phyloP scores from a whole-genome alignment of 163 green algal species.

The Chlamydomonas reinhardtii region DNA sequence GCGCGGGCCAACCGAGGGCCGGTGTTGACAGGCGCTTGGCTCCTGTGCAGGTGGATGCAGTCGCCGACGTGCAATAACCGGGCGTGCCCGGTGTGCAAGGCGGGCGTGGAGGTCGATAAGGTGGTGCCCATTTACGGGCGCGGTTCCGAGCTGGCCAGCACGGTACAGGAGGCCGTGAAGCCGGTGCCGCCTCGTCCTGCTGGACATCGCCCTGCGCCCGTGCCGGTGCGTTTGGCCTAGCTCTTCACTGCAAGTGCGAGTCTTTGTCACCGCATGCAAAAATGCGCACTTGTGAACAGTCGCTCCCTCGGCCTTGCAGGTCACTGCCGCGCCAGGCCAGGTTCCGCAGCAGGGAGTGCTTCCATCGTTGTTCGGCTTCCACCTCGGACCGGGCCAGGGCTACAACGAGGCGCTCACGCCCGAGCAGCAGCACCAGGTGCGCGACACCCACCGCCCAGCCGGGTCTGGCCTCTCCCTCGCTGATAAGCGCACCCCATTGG shows the following conservation, averaged over 20 bases:
- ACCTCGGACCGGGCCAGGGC: constrained; percentile 70
- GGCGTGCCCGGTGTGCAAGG: constrained; percentile 96
- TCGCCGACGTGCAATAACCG: constrained; percentile 71
- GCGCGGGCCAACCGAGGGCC: too few relatives aligned
- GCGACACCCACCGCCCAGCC: too few relatives aligned
- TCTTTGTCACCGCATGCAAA: background rate
- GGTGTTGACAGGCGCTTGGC: too few relatives aligned
- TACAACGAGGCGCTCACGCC: constrained; percentile 85
- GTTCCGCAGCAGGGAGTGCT: constrained; percentile 69
- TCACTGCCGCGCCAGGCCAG: constrained; percentile 44
- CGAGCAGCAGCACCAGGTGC: constrained; percentile 93
- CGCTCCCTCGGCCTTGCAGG: background rate
- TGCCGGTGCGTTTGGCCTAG: constrained; percentile 49
- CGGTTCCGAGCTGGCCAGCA: constrained; percentile 66
- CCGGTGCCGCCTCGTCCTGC: constrained; percentile 63
- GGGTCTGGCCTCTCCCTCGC: too few relatives aligned
- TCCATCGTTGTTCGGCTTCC: constrained; percentile 87
- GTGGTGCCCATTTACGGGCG: constrained; percentile 92
- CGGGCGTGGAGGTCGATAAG: constrained; percentile 88
- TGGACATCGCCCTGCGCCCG: constrained; percentile 76
- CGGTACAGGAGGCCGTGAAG: constrained; percentile 52
- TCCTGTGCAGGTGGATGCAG: constrained; percentile 84
- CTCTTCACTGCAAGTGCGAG: background rate
- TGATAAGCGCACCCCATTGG: too few relatives aligned
- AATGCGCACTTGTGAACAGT: background rate